phyloP scores from a whole-genome alignment of 768 basidiomycete genomes.

The Hemileccinum rubropunctum region DNA sequence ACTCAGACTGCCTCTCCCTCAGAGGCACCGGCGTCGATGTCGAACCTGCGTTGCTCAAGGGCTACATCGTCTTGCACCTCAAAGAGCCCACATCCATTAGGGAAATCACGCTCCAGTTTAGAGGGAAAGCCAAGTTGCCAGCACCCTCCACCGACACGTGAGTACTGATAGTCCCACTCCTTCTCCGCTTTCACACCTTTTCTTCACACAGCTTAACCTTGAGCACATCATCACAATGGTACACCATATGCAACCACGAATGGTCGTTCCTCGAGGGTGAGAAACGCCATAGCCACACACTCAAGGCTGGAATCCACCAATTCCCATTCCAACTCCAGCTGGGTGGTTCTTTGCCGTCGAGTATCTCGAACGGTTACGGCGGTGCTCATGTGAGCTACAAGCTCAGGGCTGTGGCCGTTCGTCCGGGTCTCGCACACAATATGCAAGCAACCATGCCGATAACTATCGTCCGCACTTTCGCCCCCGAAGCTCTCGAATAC shows the following conservation, averaged over 20 bases:
- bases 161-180: constrained; percentile 27
- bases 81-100: constrained; percentile 80
- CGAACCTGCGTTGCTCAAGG: constrained; percentile 77
- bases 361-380: constrained; percentile 51
- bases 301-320: constrained; percentile 92
- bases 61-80: constrained; percentile 77
- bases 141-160: constrained; percentile 56
- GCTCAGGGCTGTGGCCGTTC: constrained; percentile 79
- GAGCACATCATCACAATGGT: constrained; percentile 43
- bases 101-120: constrained; percentile 80
- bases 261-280: constrained; percentile 92
- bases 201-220: constrained; percentile 20
- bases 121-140: constrained; percentile 78
- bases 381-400: constrained; percentile 82
- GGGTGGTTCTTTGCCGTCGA: constrained; percentile 82
- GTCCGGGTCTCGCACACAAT: constrained; percentile 71
- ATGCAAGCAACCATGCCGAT: constrained; percentile 62
- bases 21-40: constrained; percentile 81
- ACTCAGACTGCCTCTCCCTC: constrained; percentile 66
- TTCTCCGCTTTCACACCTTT: not conserved
- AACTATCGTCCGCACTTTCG: constrained; percentile 68
- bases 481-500: constrained; percentile 85
- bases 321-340: constrained; percentile 92
- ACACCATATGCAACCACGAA: constrained; percentile 74
- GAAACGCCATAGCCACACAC: constrained; percentile 75